Conservation (phyloP, 768 basidiomycete species). For the Termitomyces sp. region DNA sequence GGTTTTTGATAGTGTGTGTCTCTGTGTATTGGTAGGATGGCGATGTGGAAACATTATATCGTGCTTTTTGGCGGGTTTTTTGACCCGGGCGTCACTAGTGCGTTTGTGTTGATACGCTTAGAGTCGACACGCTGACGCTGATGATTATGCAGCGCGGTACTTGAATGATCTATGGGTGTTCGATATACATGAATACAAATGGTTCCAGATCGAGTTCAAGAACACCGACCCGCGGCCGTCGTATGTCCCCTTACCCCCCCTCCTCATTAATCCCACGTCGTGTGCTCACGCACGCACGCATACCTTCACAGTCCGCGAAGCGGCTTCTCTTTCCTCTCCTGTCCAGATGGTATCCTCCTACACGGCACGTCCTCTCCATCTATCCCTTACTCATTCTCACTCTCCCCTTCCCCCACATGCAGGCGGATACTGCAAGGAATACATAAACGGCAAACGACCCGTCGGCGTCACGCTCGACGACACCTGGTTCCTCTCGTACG, state of each 20-base stretch:
- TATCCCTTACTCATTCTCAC: background rate
- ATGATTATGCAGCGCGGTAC: background rate
- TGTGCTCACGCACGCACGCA: background rate
- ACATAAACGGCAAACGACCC: background rate
- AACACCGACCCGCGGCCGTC: background rate
- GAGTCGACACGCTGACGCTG: background rate
- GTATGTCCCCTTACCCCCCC: background rate
- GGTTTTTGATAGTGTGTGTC: no score
- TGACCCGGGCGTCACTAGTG: conserved; percentile 76
- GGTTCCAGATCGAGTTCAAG: conserved; percentile 51
- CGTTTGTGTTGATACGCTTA: conserved; percentile 26
- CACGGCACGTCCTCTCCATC: background rate
- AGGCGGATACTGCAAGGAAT: conserved; percentile 55
- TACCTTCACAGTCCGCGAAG: background rate
- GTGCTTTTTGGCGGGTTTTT: conserved; percentile 90
- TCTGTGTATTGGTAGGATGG: conserved; percentile 54
- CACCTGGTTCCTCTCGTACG: background rate
- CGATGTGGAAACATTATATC: conserved; percentile 83
- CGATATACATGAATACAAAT: background rate
- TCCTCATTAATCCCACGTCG: background rate
- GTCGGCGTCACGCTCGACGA: background rate
- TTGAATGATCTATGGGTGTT: conserved; percentile 48
- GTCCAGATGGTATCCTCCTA: background rate
- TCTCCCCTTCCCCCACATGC: background rate
- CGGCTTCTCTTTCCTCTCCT: background rate